Conservation (phyloP, 441 rosid genomes). For the Pelargonium myrrhifolium region DNA sequence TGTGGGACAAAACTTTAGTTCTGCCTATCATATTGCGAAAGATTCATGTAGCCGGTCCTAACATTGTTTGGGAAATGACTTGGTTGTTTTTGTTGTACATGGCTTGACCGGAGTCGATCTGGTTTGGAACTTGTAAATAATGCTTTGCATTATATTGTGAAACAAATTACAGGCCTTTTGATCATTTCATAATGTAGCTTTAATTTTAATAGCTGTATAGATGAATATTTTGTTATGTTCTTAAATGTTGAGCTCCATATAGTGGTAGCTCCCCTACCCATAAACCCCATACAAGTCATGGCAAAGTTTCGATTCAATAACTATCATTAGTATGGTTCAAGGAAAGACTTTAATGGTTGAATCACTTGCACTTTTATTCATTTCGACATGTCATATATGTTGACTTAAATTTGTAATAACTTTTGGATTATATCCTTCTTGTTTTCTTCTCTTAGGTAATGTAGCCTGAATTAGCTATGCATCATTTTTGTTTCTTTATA, state of each 20-base stretch:
- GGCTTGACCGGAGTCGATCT: not conserved
- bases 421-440: not conserved
- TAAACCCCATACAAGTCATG: not conserved
- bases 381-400: not conserved
- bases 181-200: not conserved
- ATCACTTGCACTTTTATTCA: not conserved
- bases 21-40: too few relatives aligned
- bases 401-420: not conserved
- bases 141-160: not conserved
- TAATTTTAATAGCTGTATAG: not conserved
- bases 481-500: not conserved
- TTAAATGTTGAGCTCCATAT: not conserved
- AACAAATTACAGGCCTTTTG: not conserved
- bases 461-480: not conserved
- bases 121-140: not conserved
- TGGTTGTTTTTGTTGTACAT: not conserved
- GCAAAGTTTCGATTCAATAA: not conserved
- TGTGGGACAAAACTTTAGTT: too few relatives aligned
- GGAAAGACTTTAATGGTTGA: not conserved
- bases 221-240: not conserved
- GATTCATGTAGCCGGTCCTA: too few relatives aligned
- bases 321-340: not conserved
- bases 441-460: too few relatives aligned
- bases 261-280: not conserved
- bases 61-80: too few relatives aligned